Evolutionary conservation across 805 yeast species (phyloP).

Genomic region (Yamadazyma takamatsuzukensis): DNA sequence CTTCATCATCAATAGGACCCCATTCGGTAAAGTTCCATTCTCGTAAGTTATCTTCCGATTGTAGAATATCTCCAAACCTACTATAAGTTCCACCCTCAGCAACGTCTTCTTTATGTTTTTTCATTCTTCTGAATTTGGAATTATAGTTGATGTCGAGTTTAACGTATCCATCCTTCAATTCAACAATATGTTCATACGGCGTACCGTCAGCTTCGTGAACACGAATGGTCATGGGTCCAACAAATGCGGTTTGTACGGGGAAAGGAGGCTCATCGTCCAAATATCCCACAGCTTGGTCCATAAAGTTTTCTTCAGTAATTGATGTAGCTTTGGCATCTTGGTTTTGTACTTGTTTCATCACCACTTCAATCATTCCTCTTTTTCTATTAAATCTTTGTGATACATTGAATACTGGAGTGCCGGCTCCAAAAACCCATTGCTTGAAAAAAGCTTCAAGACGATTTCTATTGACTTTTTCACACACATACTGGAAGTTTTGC

Average conservation of each 20-base stretch:
- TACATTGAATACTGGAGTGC: conserved; percentile 83
- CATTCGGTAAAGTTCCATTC: conserved; percentile 76
- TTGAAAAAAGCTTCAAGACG: conserved; percentile 78
- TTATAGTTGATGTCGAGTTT: conserved; percentile 93
- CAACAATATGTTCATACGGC: conserved; percentile 96
- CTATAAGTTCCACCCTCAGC: conserved; percentile 38
- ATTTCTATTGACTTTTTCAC: conserved; percentile 90
- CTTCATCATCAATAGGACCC: conserved; percentile 65
- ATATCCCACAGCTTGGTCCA: conserved; percentile 42
- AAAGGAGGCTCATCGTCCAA: conserved; percentile 39
- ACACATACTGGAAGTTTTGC: conserved; percentile 83
- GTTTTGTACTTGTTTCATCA: conserved; percentile 80
- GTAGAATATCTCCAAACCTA: conserved; percentile 72
- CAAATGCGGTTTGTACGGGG: conserved; percentile 51
- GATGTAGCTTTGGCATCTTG: too few species aligned
- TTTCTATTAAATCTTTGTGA: conserved; percentile 93
- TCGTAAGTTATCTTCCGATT: conserved; percentile 52
- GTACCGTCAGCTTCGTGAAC: conserved; percentile 98
- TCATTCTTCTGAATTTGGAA: conserved; percentile 83
- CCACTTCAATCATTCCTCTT: conserved; percentile 91
- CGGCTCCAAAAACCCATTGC: conserved; percentile 90
- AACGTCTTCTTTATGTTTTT: conserved; percentile 50
- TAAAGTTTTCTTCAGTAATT: conserved; percentile 37
- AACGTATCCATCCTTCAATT: conserved; percentile 77
- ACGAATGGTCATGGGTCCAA: conserved; percentile 95